A percentile compares a stretch with the other conserved stretches of the same genome.
phyloP scores from a whole-genome alignment of 768 basidiomycete species.

The Termitomyces sp. region DNA sequence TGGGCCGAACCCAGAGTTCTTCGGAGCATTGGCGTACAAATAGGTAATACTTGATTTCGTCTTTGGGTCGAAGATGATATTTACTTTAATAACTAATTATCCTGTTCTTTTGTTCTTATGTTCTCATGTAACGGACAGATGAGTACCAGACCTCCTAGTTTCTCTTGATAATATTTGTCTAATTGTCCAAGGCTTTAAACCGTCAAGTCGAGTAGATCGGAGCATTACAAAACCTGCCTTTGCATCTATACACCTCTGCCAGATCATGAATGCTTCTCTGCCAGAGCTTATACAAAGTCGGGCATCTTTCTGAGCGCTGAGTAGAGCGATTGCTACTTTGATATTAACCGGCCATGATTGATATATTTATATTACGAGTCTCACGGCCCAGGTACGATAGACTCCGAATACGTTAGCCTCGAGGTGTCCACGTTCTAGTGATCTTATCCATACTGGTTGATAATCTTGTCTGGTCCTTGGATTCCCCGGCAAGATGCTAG shows the following conservation, averaged over 20 bases:
- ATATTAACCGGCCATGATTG: neutral
- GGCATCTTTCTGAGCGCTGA: neutral
- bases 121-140: neutral
- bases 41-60: neutral
- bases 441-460: conserved; percentile 32
- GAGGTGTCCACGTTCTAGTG: conserved; percentile 42
- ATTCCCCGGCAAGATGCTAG: conserved; percentile 25
- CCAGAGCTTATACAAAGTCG: neutral
- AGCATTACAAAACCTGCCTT: neutral
- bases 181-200: neutral
- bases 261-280: neutral
- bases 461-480: conserved; percentile 27
- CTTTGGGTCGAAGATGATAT: neutral
- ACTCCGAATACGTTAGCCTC: conserved; percentile 20
- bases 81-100: neutral
- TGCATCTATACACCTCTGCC: neutral
- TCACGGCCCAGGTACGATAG: conserved; percentile 16
- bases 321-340: neutral
- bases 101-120: neutral
- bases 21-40: neutral
- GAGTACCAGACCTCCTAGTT: neutral
- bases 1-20: neutral
- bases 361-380: conserved; percentile 1
- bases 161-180: neutral
- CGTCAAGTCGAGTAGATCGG: neutral